Evolutionary conservation across 331 rosid genomes (phyloP), one percentile per base, ranked within the genome.

Genomic region (Pyrus hybrid): DNA sequence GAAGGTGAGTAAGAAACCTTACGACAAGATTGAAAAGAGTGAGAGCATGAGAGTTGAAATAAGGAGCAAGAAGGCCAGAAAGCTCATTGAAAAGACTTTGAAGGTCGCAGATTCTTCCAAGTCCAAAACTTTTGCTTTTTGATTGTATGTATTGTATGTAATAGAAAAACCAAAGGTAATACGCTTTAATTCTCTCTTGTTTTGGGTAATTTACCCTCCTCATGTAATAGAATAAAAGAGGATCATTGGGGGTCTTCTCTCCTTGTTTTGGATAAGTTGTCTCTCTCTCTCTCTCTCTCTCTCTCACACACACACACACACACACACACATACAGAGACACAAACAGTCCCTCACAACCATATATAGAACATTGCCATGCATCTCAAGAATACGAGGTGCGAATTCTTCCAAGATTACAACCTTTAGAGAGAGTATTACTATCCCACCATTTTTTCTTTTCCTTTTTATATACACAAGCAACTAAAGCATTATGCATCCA

Each of bases 21-120:
- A 94, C 29, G 88, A 92, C 80, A 90, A 92, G 93, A 79, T 94
- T 67, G 99, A 89, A 77, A 94, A 94, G 88, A 94, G 99, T 72
- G 99, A 94, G 9, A 94, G 99, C 64, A 94, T 94, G 99, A 87
- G 99, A 78, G 86, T 92, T 49, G 99, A 94, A 86, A 94, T 94
- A 5, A 80, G 88, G 70, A 94, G 99, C 87, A 92, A 80, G 60
- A 94, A 92, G 68, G 97, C 99, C 62, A 83, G 85, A 67, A 92
- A 90, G 85, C 86, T 94, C 49, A 90, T 94, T 26, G 87, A 92
- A 79, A 70, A 94, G 54, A 90, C 93, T 37, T 80, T 94, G 80
- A 84, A 87, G 76, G 79, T 85, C 43, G 96, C 97, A 7, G 99
- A 92, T 78, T 92, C 99, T 29, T 97, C 99, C 10, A 80, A 78